Conservation (phyloP, 1,284 basidiomycete genomes). For the Mycena sp. region DNA sequence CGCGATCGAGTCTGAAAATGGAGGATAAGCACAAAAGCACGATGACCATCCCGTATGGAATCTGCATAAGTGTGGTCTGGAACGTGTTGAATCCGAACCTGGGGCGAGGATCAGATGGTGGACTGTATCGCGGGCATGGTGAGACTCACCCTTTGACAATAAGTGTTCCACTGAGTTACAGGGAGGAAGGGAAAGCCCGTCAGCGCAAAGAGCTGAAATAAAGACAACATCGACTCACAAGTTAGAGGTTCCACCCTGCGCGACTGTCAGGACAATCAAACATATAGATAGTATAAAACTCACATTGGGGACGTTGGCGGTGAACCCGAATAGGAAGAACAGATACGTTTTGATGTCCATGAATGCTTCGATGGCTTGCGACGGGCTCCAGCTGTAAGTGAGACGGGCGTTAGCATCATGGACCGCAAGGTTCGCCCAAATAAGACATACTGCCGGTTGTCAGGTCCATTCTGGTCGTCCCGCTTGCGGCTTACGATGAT, state of each 20-base stretch:
- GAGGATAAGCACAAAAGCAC: conserved; percentile 27
- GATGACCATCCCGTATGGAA: conserved; percentile 44
- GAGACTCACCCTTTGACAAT: conserved; percentile 46
- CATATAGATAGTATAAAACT: background rate
- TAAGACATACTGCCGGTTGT: conserved; percentile 35
- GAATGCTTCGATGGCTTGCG: conserved; percentile 43
- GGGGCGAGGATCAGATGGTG: background rate
- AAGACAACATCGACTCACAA: too few species aligned
- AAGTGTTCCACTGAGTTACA: conserved; percentile 38
- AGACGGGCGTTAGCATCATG: background rate
- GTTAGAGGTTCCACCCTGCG: conserved; percentile 39
- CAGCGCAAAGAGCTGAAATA: too few species aligned
- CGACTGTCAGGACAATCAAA: background rate
- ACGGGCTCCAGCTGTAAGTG: conserved; percentile 40
- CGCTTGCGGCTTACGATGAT: conserved; percentile 46
- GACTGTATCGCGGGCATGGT: background rate
- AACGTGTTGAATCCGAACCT: conserved; percentile 49
- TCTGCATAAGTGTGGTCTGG: conserved; percentile 51
- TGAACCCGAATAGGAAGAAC: conserved; percentile 43
- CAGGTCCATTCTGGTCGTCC: conserved; percentile 38
- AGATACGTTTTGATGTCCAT: conserved; percentile 42
- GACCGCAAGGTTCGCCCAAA: too few species aligned
- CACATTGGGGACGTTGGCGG: conserved; percentile 39
- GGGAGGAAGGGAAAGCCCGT: too few species aligned
- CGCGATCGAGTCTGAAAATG: background rate